A percentile compares a stretch with the other conserved stretches of the same genome.
phyloP scores from a whole-genome alignment of 768 basidiomycete genomes.

The Suillus subalutaceus region DNA sequence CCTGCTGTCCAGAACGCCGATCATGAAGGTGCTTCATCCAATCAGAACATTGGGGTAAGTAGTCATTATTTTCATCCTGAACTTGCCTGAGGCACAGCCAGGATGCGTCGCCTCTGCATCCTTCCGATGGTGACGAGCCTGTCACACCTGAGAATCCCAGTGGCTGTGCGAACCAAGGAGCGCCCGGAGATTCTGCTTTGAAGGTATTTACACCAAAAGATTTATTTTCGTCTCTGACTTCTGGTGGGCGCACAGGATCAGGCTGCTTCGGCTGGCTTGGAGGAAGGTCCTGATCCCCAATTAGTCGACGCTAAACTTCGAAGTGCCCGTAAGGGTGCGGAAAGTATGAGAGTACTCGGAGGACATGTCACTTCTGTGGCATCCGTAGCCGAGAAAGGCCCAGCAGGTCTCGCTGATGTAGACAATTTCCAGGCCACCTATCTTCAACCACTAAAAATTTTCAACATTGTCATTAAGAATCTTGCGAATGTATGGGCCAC shows the following conservation, averaged over 20 bases:
- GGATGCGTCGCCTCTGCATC: neutral
- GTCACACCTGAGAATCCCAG: neutral
- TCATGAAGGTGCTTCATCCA: neutral
- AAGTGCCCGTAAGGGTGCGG: neutral
- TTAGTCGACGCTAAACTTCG: neutral
- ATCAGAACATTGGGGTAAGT: neutral
- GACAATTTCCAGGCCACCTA: constrained; percentile 1
- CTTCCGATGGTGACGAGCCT: neutral
- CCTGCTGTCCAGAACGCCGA: neutral
- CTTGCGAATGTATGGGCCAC: neutral
- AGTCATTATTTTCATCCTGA: neutral
- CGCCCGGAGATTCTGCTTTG: neutral
- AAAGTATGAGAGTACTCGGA: neutral
- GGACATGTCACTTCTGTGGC: neutral
- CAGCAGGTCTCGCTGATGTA: neutral
- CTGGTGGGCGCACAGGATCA: neutral
- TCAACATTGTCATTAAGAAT: neutral
- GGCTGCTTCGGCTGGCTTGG: neutral
- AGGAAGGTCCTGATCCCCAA: neutral
- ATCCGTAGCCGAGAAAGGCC: neutral
- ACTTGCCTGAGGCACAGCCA: neutral
- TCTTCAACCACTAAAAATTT: constrained; percentile 5
- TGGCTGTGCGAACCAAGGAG: neutral
- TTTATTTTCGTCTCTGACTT: neutral
- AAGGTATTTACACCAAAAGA: neutral